Evolutionary conservation across 768 basidiomycete genomes (phyloP), one percentile per base, ranked within the genome.

Genomic region (Hydnum rufescens): DNA sequence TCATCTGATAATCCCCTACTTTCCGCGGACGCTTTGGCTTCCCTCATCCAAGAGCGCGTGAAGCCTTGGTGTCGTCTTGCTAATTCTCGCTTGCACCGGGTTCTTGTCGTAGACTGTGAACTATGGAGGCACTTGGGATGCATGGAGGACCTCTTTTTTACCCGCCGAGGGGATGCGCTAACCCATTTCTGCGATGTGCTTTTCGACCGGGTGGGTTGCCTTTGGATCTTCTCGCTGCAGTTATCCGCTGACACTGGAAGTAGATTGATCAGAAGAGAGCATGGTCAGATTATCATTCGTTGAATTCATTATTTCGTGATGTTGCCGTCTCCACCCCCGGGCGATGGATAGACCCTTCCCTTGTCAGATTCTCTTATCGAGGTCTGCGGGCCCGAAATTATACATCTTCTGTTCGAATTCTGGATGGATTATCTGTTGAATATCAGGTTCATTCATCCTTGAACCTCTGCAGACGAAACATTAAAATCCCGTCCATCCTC

Each of bases 251-350:
- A 31, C 47, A 19, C 42, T 46, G 6, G 3, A 8, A 25, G 42
- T 51, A 87, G 83, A 85, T 87, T 75, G 82, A 88, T 57, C 67
- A 67, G n/a, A 68, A 72, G 46, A 76, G 80, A 59, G 50, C 59
- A 3, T 89, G 85, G 85, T 71, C 65, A 44, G 86, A 88, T 60
- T 85, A 84, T 61, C 86, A 89, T 65, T 83, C 82, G 64, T 62
- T 88, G 52, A 88, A 88, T 59, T 78, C 75, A 28, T 76, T 79
- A 5, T 85, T 89, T 61, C 68, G 69, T 19, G 81, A 86, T 49
- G 71, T 80, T 28, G 68, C 78, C 32, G 71, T 59, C 18, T 63
- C 58, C n/a, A 66, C 68, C n/a, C 58, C 66, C 68, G 46, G 65
- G 66, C 31, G 50, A 43, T 80, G 78, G 77, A 72, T 86, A 46